These are phyloP conservation scores for Ilyonectria mors-panacis DNA, from an alignment of 2,329 filamentous ascomycete species.

Conservation along the genomic window DNA sequence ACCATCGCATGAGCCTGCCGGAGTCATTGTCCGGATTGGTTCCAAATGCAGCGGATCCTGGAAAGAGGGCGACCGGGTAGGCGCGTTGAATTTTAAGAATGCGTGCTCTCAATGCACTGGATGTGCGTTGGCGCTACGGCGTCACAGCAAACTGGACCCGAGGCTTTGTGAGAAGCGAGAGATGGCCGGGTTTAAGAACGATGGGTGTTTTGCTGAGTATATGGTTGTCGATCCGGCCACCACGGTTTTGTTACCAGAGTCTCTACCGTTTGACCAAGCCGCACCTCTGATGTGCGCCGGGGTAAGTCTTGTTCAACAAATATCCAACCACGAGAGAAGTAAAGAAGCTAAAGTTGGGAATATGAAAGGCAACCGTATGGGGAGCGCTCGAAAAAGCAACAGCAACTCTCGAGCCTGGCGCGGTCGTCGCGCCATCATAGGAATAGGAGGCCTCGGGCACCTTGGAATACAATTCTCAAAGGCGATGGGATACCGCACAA, in stretches of 20 bases:
- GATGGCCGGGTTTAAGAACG: conserved; percentile 53
- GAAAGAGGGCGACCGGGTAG: conserved; percentile 54
- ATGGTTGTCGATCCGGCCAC: conserved; percentile 50
- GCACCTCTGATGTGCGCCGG: conserved; percentile 56
- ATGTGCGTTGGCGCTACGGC: conserved; percentile 42
- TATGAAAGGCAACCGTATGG: conserved; percentile 51
- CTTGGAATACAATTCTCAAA: conserved; percentile 55
- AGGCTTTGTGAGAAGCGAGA: conserved; percentile 52
- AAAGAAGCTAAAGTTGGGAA: background rate
- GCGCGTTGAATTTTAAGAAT: conserved; percentile 54
- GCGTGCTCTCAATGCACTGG: conserved; percentile 49
- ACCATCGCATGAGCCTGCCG: conserved; percentile 55
- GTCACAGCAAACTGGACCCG: conserved; percentile 42
- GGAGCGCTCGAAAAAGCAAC: conserved; percentile 52
- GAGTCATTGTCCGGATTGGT: conserved; percentile 50
- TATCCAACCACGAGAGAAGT: background rate
- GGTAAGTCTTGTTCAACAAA: conserved; percentile 32
- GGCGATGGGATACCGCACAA: conserved; percentile 52
- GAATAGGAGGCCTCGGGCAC: conserved; percentile 55
- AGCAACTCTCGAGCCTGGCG: conserved; percentile 38
- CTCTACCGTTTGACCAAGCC: conserved; percentile 52
- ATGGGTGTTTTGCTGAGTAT: conserved; percentile 55
- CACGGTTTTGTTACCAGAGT: conserved; percentile 47
- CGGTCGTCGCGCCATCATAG: conserved; percentile 51
- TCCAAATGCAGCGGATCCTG: conserved; percentile 37